Conservation (phyloP, 148 eudicot species). For the Simmondsia chinensis region DNA sequence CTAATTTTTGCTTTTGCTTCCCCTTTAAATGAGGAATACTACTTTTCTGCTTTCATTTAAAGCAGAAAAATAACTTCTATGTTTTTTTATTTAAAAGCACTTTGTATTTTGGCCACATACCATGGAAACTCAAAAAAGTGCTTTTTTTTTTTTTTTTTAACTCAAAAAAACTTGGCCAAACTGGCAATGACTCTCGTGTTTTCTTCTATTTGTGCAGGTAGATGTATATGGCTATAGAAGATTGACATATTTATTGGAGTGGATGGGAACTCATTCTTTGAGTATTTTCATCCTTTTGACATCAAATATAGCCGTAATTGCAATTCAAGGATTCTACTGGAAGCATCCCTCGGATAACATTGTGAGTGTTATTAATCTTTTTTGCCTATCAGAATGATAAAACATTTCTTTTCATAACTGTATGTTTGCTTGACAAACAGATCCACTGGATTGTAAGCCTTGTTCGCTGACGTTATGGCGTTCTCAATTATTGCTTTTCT, state of each 20-base stretch:
- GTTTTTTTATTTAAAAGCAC: too few species aligned
- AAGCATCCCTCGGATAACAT: conserved; percentile 53
- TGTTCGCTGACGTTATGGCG: too few species aligned
- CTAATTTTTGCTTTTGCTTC: too few species aligned
- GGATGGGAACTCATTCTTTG: conserved; percentile 76
- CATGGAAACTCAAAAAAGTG: too few species aligned
- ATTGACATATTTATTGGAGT: conserved; percentile 40
- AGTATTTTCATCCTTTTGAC: conserved; percentile 52
- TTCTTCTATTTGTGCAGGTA: conserved; percentile 50
- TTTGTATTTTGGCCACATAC: too few species aligned
- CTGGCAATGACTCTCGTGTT: too few species aligned
- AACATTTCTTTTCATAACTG: background rate
- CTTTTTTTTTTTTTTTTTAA: too few species aligned
- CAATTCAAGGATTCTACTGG: conserved; percentile 76
- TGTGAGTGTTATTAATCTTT: conserved; percentile 33
- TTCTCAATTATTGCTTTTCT: too few species aligned
- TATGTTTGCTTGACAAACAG: conserved; percentile 27
- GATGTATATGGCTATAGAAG: conserved; percentile 56
- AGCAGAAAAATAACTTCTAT: too few species aligned
- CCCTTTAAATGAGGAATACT: too few species aligned
- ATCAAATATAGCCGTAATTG: conserved; percentile 57
- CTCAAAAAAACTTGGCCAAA: too few species aligned
- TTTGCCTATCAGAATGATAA: background rate
- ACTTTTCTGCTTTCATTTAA: too few species aligned
- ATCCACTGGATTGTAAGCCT: conserved; percentile 56